Evolutionary conservation across 2,329 filamentous ascomycete genomes (phyloP), one percentile per base, ranked within the genome.

Genomic region (Fusarium subglutinans): DNA sequence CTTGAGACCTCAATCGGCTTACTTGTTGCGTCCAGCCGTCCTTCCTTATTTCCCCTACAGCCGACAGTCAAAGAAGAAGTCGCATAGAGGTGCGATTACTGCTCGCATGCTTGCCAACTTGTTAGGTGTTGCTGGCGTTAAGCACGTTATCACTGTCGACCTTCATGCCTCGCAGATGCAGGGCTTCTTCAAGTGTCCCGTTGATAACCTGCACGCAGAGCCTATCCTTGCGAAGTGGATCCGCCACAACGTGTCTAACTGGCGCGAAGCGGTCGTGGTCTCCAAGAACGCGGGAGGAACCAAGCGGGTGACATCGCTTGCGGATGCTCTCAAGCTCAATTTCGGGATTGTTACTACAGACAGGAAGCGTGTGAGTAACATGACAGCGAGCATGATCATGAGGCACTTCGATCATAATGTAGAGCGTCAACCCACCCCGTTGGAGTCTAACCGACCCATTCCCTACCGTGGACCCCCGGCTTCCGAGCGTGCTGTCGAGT

Each of bases 101-200:
- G 96, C 96, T 63, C 92, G 96, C 76, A 98, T 99, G 95, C 90
- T 99, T 60, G 96, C 96, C 70, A 99, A 99, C 82, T 90, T 98
- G 56, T 91, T 99, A 76, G 90, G 93, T 69, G 93, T 99, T 65
- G 96, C 96, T 58, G 96, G 96, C 61, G 95, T 99, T 75, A 95
- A 97, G 84, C 96, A 99, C 86, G 94, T 99, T 82, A 95, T 99
- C 79, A 99, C 96, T 22, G 93, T 99, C 80, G 96, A 99, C 81
- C 89, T 99, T 37, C 96, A 99, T 85, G 94, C 94, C 60, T 95
- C 93, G n/a, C 96, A 98, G 86, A 98, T 98, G 94, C 96, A 99
- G 85, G 96, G 96, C 66, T 99, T 99, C 86, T 99, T 99, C 88
- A 94, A 94, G 80, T 98, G 96, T 77, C 96, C 96, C 0, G 96